Percentiles rank a stretch among this genome's conserved stretches.
These are phyloP conservation scores for Drechslerella dactyloides DNA, from an alignment of 2,329 filamentous ascomycete species.

Conservation along the genomic window DNA sequence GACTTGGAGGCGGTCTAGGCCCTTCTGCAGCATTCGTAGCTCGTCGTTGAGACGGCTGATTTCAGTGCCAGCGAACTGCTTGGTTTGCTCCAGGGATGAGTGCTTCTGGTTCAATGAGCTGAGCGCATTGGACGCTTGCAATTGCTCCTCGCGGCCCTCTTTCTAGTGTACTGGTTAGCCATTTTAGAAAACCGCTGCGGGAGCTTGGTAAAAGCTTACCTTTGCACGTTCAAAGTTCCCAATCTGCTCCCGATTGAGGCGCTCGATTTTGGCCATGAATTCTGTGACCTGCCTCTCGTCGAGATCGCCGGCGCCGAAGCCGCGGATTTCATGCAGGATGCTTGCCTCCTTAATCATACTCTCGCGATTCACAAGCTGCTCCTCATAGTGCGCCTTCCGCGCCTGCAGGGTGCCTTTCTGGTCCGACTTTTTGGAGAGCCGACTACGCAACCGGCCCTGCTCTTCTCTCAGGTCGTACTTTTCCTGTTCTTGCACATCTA, in stretches of 20 bases:
- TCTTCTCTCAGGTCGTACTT: conserved; percentile 28
- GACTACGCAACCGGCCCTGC: conserved; percentile 18
- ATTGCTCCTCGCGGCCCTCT: conserved; percentile 75
- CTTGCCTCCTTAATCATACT: conserved; percentile 80
- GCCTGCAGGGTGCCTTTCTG: conserved; percentile 81
- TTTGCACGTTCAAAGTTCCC: conserved; percentile 73
- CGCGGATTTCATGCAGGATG: conserved; percentile 76
- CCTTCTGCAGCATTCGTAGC: conserved; percentile 69
- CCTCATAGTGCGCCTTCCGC: conserved; percentile 84
- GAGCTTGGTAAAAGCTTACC: conserved; percentile 16
- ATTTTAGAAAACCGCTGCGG: background rate
- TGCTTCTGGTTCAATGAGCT: conserved; percentile 73
- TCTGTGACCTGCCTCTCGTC: conserved; percentile 74
- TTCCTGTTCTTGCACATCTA: conserved; percentile 27
- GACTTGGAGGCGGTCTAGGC: conserved; percentile 74
- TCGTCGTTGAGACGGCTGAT: conserved; percentile 72
- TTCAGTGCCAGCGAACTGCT: conserved; percentile 73
- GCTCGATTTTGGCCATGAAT: conserved; percentile 79
- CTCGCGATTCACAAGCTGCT: conserved; percentile 74
- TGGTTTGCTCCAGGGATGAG: conserved; percentile 76
- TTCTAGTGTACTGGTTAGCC: conserved; percentile 56
- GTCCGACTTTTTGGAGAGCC: conserved; percentile 27
- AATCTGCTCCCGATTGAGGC: conserved; percentile 77
- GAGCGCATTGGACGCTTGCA: conserved; percentile 73
- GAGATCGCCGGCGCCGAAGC: conserved; percentile 76